Percentiles rank a stretch among this genome's conserved stretches.
Conservation (phyloP, 2,329 filamentous ascomycete species). For the Colletotrichum trifolii region DNA sequence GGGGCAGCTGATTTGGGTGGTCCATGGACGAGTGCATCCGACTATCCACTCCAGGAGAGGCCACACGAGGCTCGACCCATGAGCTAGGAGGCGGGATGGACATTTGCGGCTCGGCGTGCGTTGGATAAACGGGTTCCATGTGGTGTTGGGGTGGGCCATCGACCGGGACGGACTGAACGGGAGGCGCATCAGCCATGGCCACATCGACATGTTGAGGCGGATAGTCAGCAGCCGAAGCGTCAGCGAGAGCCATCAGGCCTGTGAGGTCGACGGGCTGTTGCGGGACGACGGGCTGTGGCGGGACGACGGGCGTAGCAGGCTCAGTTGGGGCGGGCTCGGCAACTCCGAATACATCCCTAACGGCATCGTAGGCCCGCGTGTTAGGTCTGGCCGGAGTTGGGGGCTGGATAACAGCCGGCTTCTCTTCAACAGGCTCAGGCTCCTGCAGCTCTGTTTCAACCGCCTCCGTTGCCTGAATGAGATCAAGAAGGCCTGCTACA, state of each 20-base stretch:
- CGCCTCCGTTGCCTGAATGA: constrained; percentile 25
- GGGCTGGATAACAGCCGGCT: constrained; percentile 21
- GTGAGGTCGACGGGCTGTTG: constrained; percentile 23
- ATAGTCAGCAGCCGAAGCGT: constrained; percentile 15
- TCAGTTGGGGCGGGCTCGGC: constrained; percentile 39
- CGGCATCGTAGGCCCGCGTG: constrained; percentile 44
- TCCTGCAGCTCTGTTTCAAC: constrained; percentile 25
- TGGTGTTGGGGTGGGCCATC: constrained; percentile 21
- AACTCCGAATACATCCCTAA: constrained; percentile 52
- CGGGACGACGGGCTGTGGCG: constrained; percentile 4
- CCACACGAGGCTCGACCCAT: constrained; percentile 30
- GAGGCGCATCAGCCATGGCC: constrained; percentile 18
- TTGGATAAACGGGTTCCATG: constrained; percentile 24
- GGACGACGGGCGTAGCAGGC: constrained; percentile 24
- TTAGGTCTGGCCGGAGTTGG: constrained; percentile 31
- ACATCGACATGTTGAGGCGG: constrained; percentile 19
- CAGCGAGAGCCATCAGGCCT: constrained; percentile 27
- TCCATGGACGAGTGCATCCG: constrained; percentile 28
- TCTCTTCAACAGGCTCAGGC: constrained; percentile 17
- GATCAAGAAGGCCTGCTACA: constrained; percentile 28
- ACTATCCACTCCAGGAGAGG: constrained; percentile 20
- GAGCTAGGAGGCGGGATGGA: constrained; percentile 11
- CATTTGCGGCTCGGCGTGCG: constrained; percentile 22
- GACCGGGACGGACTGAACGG: constrained; percentile 6
- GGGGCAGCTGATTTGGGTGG: constrained; percentile 28